A percentile compares a stretch with the other conserved stretches of the same genome.
phyloP scores from a whole-genome alignment of 2,329 filamentous ascomycete species.

The Chalaropsis ovoidea region DNA sequence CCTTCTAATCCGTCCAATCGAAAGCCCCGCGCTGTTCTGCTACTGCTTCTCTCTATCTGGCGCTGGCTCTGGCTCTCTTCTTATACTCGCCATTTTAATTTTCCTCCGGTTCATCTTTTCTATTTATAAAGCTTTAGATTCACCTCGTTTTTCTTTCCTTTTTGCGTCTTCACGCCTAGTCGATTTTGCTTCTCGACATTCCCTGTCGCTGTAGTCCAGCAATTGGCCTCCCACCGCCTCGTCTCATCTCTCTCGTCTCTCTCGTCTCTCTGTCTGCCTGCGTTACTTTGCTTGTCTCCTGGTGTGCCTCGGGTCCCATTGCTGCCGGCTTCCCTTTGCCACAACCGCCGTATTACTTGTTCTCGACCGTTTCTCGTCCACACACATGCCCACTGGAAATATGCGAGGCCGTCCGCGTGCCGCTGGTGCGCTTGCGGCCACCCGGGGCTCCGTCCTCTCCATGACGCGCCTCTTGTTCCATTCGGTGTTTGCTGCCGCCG shows the following conservation, averaged over 20 bases:
- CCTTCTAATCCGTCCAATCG: conserved; percentile 8
- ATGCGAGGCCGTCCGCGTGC: conserved; percentile 22
- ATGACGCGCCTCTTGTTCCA: conserved; percentile 23
- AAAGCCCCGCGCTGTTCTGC: neutral
- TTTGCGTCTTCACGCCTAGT: neutral
- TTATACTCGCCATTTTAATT: neutral
- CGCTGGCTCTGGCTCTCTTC: neutral
- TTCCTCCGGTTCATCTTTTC: neutral
- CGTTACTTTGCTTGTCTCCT: neutral
- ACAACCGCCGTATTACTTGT: neutral
- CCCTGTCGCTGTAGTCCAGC: neutral
- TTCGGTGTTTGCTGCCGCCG: conserved; percentile 37
- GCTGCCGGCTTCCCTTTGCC: neutral
- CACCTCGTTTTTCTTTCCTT: neutral
- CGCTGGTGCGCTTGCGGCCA: conserved; percentile 18
- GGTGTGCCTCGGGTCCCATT: neutral
- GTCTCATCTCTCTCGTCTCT: neutral
- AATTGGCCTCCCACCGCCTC: neutral
- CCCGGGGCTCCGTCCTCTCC: conserved; percentile 18
- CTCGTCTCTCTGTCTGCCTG: too few species aligned
- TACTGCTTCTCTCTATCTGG: neutral
- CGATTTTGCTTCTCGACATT: neutral
- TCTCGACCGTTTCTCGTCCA: too few species aligned
- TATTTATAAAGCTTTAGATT: neutral
- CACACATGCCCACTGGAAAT: neutral